Evolutionary conservation across 495 filamentous ascomycete genomes (phyloP).

Genomic region (Lophiostoma macrostomum): DNA sequence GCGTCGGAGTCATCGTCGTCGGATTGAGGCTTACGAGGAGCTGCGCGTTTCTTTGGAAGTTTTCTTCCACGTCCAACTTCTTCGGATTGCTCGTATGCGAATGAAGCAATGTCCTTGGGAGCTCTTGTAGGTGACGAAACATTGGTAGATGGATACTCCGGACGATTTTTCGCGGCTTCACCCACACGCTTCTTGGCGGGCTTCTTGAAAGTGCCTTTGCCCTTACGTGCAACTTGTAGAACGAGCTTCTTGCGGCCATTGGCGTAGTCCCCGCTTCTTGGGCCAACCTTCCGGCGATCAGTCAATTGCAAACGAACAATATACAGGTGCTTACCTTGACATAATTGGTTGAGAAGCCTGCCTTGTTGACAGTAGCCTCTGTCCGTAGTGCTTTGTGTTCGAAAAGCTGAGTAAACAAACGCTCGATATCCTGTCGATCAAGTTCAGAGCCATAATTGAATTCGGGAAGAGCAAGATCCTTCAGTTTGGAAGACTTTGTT

Average conservation of each 20-base stretch:
- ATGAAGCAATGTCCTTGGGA: slow-evolving; percentile 44
- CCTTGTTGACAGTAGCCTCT: slow-evolving; percentile 58
- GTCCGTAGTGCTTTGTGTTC: slow-evolving; percentile 61
- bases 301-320: slow-evolving; percentile 1
- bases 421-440: slow-evolving; percentile 59
- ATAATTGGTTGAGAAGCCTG: slow-evolving; percentile 58
- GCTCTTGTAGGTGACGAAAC: slow-evolving; percentile 77
- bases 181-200: slow-evolving; percentile 30
- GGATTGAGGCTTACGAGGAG: too few species aligned
- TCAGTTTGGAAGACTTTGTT: slow-evolving; percentile 50
- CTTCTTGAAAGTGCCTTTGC: slow-evolving; percentile 44
- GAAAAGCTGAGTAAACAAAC: slow-evolving; percentile 61
- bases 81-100: slow-evolving; percentile 34
- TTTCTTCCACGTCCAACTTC: too few species aligned
- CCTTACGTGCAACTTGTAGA: slow-evolving; percentile 59
- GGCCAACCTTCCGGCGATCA: slow-evolving; percentile 47
- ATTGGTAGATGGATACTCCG: slow-evolving; percentile 68
- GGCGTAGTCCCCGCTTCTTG: slow-evolving; percentile 52
- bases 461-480: slow-evolving; percentile 39
- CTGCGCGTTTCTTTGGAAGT: too few species aligned
- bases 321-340: slow-evolving; percentile 46
- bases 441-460: slow-evolving; percentile 56
- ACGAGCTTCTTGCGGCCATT: slow-evolving; percentile 52
- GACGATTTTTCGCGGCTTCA: slow-evolving; percentile 33
- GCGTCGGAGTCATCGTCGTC: slow-evolving; percentile 48